Base-by-base conservation (phyloP, 768 basidiomycete species). In the Epithele typhae region DNA sequence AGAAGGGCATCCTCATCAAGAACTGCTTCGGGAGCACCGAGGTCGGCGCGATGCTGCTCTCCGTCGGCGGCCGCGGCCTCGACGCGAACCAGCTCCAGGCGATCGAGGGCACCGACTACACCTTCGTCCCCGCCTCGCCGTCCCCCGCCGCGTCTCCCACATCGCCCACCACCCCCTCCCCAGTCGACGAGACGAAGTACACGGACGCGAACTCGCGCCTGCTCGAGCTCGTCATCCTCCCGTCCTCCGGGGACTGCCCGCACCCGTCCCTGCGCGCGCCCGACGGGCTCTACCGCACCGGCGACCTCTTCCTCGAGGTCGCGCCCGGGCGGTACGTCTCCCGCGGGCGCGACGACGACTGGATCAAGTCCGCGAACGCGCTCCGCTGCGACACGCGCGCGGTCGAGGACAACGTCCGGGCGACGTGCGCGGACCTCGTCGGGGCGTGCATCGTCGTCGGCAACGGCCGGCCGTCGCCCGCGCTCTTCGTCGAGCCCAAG, bases 1-100 rank as follows among this genome's bases (percentile, higher is more conserved):
- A 69, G 45, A 77, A 81, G 48, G 82, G 79, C 18, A 72, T 91
- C 53, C 78, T 72, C 55, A 64, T 90, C 45, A 77, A 69, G 81
- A 90, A 88, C 61, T 70, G 87, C 15, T 90, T 89, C 59, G 88
- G 88, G 15, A 87, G 79, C 63, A 91, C 88, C 1, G 88, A 91
- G 70, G 77, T 84, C 50, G 86, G 85, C 34, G 82, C 77, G 1
- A 84, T 84, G 73, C 68, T 91, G 43, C 61, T 80, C 22, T 82
- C 84, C 11, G 56, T 70, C 36, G 81, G 80, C 36, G 77, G 74
- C 25, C 65, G 68, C 43, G 79, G 75, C 32, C 68, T 65, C 39
- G 70, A 77, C 48, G 74, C 73, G 45, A 70, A 70, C 32, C 67
- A 79, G 46, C 74, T 89, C 35, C 72, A 70, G 22, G 69, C 79